A percentile compares a stretch with the other conserved stretches of the same genome.
Conservation (phyloP, 2,329 filamentous ascomycete species). For the Pseudogymnoascus destructans region DNA sequence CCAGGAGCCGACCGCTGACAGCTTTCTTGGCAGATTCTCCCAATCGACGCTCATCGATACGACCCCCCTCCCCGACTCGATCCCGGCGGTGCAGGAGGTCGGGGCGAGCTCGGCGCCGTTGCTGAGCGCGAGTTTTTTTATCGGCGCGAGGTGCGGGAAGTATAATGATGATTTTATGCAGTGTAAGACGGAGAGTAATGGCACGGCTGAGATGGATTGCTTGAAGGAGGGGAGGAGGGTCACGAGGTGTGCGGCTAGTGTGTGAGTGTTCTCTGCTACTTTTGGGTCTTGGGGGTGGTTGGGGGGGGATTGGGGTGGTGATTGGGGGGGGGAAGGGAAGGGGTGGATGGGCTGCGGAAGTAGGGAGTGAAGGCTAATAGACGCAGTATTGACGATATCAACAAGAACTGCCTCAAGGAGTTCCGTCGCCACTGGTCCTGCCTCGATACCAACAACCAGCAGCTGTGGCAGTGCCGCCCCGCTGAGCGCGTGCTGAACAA, state of each 20-base stretch:
- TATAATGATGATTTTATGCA: constrained; percentile 99
- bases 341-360: neutral
- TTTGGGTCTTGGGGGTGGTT: constrained; percentile 29
- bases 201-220: constrained; percentile 84
- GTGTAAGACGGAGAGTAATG: constrained; percentile 91
- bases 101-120: constrained; percentile 87
- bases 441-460: constrained; percentile 94
- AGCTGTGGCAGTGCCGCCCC: constrained; percentile 88
- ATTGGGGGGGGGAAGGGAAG: neutral
- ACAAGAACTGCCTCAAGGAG: constrained; percentile 80
- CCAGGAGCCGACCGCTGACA: constrained; percentile 18
- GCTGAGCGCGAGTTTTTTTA: constrained; percentile 87
- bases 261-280: constrained; percentile 40
- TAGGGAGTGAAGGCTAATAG: neutral
- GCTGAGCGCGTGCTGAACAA: constrained; percentile 83
- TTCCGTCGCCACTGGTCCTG: constrained; percentile 94
- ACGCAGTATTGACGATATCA: constrained; percentile 81
- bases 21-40: constrained; percentile 58
- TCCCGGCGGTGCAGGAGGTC: constrained; percentile 88
- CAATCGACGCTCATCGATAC: constrained; percentile 89
- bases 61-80: constrained; percentile 80
- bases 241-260: constrained; percentile 88
- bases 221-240: constrained; percentile 94
- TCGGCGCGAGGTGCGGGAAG: constrained; percentile 82
- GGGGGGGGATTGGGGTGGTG: neutral